Evolutionary conservation across 768 basidiomycete genomes (phyloP).

Genomic region (Dioszegia crocea): DNA sequence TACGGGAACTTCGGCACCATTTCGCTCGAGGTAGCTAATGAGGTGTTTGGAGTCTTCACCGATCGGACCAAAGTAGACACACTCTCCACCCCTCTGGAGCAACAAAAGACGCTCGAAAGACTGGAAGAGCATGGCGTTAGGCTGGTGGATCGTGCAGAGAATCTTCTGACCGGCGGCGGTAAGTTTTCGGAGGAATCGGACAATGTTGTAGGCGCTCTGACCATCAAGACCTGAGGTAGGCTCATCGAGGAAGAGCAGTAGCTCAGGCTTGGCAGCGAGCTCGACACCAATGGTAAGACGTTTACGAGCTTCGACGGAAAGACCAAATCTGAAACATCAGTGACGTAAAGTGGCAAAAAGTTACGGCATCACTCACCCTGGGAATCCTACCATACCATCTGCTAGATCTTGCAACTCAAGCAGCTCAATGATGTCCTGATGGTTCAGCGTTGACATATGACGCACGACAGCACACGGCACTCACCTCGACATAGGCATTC

Average conservation of each 20-base stretch:
- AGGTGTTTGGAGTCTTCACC: constrained; percentile 57
- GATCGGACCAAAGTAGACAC: constrained; percentile 67
- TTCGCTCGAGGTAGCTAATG: constrained; percentile 70
- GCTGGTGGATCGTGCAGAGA: constrained; percentile 86
- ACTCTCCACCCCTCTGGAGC: constrained; percentile 70
- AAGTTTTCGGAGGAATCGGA: constrained; percentile 64
- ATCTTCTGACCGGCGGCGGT: constrained; percentile 81
- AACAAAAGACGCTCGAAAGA: constrained; percentile 75
- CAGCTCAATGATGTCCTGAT: constrained; percentile 66
- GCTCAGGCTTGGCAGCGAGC: constrained; percentile 76
- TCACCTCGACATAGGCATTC: constrained; percentile 59
- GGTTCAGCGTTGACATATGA: too few relatives aligned
- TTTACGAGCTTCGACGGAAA: constrained; percentile 57
- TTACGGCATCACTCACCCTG: constrained; percentile 50
- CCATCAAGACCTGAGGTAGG: constrained; percentile 72
- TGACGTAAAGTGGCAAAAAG: constrained; percentile 49
- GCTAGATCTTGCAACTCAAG: constrained; percentile 77
- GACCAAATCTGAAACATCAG: constrained; percentile 3
- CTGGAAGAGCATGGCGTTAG: constrained; percentile 78
- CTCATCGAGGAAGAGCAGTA: constrained; percentile 81
- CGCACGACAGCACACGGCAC: too few relatives aligned
- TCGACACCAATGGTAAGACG: constrained; percentile 83
- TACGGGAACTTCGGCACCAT: constrained; percentile 62
- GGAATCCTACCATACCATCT: constrained; percentile 67
- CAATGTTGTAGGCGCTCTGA: constrained; percentile 51